phyloP scores from a whole-genome alignment of 2,329 filamentous ascomycete genomes.

The Pseudonectria buxi region DNA sequence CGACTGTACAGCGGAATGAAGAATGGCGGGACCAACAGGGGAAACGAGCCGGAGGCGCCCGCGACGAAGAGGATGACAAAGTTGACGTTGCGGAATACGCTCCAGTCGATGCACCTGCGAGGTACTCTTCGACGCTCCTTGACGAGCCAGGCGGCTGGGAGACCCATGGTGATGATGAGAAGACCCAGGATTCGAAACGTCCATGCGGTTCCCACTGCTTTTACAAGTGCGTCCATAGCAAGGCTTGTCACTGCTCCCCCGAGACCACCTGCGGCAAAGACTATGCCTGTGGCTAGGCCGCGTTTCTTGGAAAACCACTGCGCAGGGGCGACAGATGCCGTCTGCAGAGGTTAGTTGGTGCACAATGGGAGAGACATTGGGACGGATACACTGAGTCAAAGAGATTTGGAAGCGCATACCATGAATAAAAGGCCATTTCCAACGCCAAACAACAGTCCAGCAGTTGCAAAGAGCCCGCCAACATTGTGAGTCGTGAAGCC shows the following conservation, averaged over 20 bases:
- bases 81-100: conserved; percentile 40
- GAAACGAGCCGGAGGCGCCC: conserved; percentile 48
- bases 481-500: conserved; percentile 20
- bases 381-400: no score
- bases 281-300: conserved; percentile 44
- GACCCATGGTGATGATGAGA: conserved; percentile 41
- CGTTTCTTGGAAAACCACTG: conserved; percentile 45
- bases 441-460: conserved; percentile 17
- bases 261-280: conserved; percentile 42
- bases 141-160: conserved; percentile 46
- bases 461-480: conserved; percentile 22
- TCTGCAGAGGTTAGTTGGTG: no score
- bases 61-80: conserved; percentile 46
- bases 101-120: conserved; percentile 39
- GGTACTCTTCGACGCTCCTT: conserved; percentile 35
- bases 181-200: conserved; percentile 44
- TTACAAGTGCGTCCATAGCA: conserved; percentile 34
- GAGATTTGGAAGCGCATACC: conserved; percentile 19
- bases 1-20: conserved; percentile 49
- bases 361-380: no score
- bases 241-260: conserved; percentile 43
- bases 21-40: conserved; percentile 52
- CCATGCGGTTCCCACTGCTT: conserved; percentile 37
- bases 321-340: conserved; percentile 34
- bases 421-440: conserved; percentile 19